Conservation (phyloP, 768 basidiomycete species). For the Clitopilus passeckerianus region DNA sequence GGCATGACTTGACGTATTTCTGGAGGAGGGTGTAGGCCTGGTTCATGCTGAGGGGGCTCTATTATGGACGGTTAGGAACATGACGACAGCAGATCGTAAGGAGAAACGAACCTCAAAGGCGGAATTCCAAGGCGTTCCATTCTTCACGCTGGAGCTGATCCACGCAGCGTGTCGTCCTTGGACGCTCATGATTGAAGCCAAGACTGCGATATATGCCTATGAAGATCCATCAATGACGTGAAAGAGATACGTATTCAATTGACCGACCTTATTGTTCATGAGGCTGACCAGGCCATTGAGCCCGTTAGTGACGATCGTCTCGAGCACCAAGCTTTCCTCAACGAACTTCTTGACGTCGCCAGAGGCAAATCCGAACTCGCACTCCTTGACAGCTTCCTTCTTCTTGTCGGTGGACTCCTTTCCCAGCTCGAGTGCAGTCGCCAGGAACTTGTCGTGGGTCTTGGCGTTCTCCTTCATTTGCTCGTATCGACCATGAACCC, state of each 20-base stretch:
- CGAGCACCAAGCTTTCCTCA: slow-evolving; percentile 43
- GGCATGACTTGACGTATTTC: slow-evolving; percentile 49
- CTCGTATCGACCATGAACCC: slow-evolving; percentile 40
- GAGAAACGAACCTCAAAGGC: slow-evolving; percentile 45
- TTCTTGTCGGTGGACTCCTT: slow-evolving; percentile 33
- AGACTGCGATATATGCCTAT: slow-evolving; percentile 43
- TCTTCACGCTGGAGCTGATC: slow-evolving; percentile 46
- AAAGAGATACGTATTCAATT: slow-evolving; percentile 3
- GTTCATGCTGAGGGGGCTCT: slow-evolving; percentile 36
- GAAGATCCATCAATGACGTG: not conserved
- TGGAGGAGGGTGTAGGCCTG: slow-evolving; percentile 35
- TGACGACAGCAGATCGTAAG: no score
- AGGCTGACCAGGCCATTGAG: slow-evolving; percentile 52
- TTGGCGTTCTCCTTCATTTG: slow-evolving; percentile 47
- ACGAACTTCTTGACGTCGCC: slow-evolving; percentile 42
- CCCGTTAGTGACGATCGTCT: slow-evolving; percentile 52
- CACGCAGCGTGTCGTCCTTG: slow-evolving; percentile 65
- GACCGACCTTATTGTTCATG: slow-evolving; percentile 35
- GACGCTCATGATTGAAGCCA: slow-evolving; percentile 53
- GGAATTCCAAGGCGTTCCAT: slow-evolving; percentile 49
- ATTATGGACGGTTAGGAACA: not conserved
- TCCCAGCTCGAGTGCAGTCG: slow-evolving; percentile 18
- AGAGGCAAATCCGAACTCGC: slow-evolving; percentile 12
- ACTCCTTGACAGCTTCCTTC: slow-evolving; percentile 51
- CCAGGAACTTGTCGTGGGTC: slow-evolving; percentile 46